These are phyloP conservation scores for Thelonectria rubi DNA, from an alignment of 2,329 filamentous ascomycete species.

Conservation along the genomic window DNA sequence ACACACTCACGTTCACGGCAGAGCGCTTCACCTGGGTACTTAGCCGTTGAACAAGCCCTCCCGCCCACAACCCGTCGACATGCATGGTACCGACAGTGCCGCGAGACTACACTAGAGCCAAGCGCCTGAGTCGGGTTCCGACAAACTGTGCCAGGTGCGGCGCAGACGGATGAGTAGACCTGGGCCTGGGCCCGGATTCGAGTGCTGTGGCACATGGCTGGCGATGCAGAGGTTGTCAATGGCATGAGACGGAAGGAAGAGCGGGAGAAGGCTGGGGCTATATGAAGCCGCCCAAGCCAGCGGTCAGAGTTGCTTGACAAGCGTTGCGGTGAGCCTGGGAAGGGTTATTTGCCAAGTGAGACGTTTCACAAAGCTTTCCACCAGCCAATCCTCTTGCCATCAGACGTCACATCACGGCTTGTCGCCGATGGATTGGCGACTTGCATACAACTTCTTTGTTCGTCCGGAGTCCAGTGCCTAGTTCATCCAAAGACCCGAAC, in stretches of 20 bases:
- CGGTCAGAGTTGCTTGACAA: not conserved
- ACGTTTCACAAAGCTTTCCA: slow-evolving; percentile 12
- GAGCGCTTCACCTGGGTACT: slow-evolving; percentile 33
- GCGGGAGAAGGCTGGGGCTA: not conserved
- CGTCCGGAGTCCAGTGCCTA: not conserved
- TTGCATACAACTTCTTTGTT: not conserved
- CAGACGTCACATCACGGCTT: slow-evolving; percentile 8
- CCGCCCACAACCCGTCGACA: slow-evolving; percentile 40
- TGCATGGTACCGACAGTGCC: slow-evolving; percentile 39
- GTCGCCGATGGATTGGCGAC: not conserved
- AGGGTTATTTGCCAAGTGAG: slow-evolving; percentile 3
- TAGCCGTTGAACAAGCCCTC: slow-evolving; percentile 33
- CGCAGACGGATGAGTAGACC: slow-evolving; percentile 24
- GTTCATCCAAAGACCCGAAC: not conserved
- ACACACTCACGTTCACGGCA: slow-evolving; percentile 39
- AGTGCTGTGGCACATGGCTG: not conserved
- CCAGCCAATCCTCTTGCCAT: not conserved
- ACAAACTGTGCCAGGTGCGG: slow-evolving; percentile 37
- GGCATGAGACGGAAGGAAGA: not conserved
- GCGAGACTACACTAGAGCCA: slow-evolving; percentile 29
- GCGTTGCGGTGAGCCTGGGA: not conserved
- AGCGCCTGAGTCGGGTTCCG: slow-evolving; percentile 30
- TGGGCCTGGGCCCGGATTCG: not conserved
- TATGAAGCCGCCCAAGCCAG: not conserved
- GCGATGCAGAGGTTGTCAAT: not conserved